Conservation (phyloP, 2,329 filamentous ascomycete species). For the Colletotrichum chrysophilum region DNA sequence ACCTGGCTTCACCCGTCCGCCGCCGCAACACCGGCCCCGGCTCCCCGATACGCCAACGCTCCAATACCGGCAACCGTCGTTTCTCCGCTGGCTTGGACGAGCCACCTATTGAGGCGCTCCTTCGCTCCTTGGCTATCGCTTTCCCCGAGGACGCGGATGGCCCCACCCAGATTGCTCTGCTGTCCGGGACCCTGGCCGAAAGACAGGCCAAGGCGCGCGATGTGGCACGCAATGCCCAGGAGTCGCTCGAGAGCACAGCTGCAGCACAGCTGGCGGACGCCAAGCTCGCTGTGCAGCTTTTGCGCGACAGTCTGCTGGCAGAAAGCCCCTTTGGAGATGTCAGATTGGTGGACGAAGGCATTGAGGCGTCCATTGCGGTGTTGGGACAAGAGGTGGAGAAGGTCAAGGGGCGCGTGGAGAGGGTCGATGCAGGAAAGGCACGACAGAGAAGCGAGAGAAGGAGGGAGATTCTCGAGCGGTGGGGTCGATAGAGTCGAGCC, state of each 20-base stretch:
- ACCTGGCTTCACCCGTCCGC: conserved; percentile 40
- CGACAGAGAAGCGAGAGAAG: conserved; percentile 49
- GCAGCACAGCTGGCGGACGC: conserved; percentile 51
- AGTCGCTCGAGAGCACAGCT: conserved; percentile 51
- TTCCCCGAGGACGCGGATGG: conserved; percentile 38
- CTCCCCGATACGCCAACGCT: conserved; percentile 40
- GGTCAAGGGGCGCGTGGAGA: conserved; percentile 41
- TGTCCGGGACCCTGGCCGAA: conserved; percentile 43
- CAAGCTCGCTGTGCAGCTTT: conserved; percentile 50
- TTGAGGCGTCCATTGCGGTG: conserved; percentile 54
- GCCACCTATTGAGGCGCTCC: conserved; percentile 50
- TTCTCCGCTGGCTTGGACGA: conserved; percentile 42
- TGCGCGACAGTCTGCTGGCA: conserved; percentile 57
- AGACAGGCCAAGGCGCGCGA: conserved; percentile 47
- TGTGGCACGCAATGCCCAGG: conserved; percentile 51
- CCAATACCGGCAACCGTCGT: conserved; percentile 30
- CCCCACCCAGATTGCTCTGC: conserved; percentile 29
- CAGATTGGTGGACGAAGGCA: conserved; percentile 56
- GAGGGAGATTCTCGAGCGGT: conserved; percentile 53
- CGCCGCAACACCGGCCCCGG: conserved; percentile 23
- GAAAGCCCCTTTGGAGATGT: conserved; percentile 54
- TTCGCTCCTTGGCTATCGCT: conserved; percentile 51
- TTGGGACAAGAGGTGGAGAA: conserved; percentile 50
- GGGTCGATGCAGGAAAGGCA: conserved; percentile 40
- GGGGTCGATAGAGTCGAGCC: conserved; percentile 29